phyloP scores from a whole-genome alignment of 1,139 yeast genomes.

The Pichia sp. region DNA sequence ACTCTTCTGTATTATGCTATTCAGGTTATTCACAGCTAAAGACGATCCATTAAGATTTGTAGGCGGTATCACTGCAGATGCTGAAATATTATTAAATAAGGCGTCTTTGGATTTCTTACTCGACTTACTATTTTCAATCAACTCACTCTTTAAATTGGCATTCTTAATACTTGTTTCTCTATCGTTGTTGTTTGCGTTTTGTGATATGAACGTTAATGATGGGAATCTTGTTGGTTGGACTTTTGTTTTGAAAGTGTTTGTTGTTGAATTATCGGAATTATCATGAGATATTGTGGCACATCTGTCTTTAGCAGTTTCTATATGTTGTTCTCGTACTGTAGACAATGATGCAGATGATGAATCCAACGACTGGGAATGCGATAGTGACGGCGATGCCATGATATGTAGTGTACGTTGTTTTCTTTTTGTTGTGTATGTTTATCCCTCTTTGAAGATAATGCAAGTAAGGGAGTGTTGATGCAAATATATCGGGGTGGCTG shows the following conservation, averaged over 20 bases:
- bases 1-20: neutral
- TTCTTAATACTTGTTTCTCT: constrained; percentile 19
- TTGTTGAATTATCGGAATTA: constrained; percentile 1
- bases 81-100: constrained; percentile 6
- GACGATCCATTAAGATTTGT: neutral
- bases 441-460: too few relatives aligned
- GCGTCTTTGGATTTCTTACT: constrained; percentile 12
- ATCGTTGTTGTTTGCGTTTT: constrained; percentile 3
- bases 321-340: neutral
- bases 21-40: neutral
- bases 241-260: neutral
- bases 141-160: constrained; percentile 22
- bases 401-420: too few relatives aligned
- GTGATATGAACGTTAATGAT: constrained; percentile 18
- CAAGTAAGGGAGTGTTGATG: too few relatives aligned
- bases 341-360: neutral
- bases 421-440: too few relatives aligned
- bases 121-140: constrained; percentile 14
- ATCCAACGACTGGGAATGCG: neutral
- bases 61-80: neutral
- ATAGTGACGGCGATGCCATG: neutral
- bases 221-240: constrained; percentile 17
- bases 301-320: neutral
- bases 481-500: too few relatives aligned
- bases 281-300: constrained; percentile 2